phyloP scores from a whole-genome alignment of 2,329 filamentous ascomycete genomes.

The Madurella mycetomatis region DNA sequence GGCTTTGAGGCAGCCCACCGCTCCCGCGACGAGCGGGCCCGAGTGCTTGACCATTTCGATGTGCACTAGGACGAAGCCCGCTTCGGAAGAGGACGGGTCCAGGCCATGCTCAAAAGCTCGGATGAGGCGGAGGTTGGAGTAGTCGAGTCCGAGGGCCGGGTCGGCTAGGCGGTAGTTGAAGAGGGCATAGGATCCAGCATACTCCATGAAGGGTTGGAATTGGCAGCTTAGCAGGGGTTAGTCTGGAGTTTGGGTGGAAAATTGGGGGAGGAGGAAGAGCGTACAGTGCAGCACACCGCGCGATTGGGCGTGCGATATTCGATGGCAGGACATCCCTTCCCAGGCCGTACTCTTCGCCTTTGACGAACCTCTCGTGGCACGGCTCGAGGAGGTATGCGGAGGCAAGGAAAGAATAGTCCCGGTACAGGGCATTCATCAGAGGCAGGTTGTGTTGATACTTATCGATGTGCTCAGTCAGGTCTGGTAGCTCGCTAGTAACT shows the following conservation, averaged over 20 bases:
- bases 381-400: conserved; percentile 89
- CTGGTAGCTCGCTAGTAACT: conserved; percentile 69
- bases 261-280: conserved; percentile 30
- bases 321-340: conserved; percentile 69
- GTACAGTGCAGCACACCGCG: conserved; percentile 79
- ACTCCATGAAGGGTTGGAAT: conserved; percentile 35
- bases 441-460: conserved; percentile 69
- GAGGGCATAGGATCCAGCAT: conserved; percentile 63
- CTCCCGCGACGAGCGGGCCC: conserved; percentile 68
- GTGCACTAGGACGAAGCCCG: conserved; percentile 93
- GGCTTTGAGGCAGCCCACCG: conserved; percentile 61
- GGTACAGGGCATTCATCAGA: conserved; percentile 78
- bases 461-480: conserved; percentile 70
- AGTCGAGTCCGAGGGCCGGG: conserved; percentile 53
- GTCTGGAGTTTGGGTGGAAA: background rate
- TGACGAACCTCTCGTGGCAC: conserved; percentile 70
- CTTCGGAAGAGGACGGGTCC: conserved; percentile 81
- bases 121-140: conserved; percentile 72
- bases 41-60: conserved; percentile 93
- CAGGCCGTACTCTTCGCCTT: conserved; percentile 72
- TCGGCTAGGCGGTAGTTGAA: conserved; percentile 63
- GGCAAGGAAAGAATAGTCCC: conserved; percentile 87
- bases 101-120: conserved; percentile 89
- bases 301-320: conserved; percentile 75
- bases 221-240: background rate